A percentile compares a stretch with the other conserved stretches of the same genome.
phyloP scores from a whole-genome alignment of 2,329 filamentous ascomycete genomes.

The Trichoderma asperellum region DNA sequence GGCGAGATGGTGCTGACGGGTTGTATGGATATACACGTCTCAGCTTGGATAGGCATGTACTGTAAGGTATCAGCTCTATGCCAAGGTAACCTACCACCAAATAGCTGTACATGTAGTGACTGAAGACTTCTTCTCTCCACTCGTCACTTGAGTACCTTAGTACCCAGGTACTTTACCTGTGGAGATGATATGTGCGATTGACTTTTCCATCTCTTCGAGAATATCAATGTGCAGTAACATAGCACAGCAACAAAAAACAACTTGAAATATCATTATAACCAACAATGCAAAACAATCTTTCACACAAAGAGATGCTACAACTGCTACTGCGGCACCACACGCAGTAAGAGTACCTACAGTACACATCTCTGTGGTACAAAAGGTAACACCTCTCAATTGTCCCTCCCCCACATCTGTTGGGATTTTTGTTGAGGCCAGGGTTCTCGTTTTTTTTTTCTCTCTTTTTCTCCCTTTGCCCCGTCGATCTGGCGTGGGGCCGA shows the following conservation, averaged over 20 bases:
- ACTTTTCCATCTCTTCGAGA: background rate
- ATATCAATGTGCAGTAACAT: background rate
- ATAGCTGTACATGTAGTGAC: background rate
- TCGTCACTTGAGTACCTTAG: background rate
- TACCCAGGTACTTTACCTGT: background rate
- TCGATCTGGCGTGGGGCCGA: conserved; percentile 26
- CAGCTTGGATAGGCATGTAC: background rate
- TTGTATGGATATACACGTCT: background rate
- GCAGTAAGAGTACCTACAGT: background rate
- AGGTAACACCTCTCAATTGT: background rate
- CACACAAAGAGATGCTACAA: background rate
- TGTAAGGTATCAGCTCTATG: background rate
- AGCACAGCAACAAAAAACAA: background rate
- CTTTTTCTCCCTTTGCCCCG: background rate
- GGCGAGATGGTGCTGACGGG: background rate
- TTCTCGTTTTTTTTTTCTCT: background rate
- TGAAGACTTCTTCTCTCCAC: background rate
- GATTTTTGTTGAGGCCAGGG: conserved; percentile 25
- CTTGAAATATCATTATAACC: background rate
- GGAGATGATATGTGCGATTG: background rate
- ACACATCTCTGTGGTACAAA: background rate
- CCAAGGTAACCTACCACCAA: background rate
- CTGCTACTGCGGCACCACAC: background rate
- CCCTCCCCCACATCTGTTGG: conserved; percentile 28
- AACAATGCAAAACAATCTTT: background rate